Percentiles rank a stretch among this genome's conserved stretches.
Evolutionary conservation across 345 rosid species (phyloP).

Genomic region (Lepidium didymum): DNA sequence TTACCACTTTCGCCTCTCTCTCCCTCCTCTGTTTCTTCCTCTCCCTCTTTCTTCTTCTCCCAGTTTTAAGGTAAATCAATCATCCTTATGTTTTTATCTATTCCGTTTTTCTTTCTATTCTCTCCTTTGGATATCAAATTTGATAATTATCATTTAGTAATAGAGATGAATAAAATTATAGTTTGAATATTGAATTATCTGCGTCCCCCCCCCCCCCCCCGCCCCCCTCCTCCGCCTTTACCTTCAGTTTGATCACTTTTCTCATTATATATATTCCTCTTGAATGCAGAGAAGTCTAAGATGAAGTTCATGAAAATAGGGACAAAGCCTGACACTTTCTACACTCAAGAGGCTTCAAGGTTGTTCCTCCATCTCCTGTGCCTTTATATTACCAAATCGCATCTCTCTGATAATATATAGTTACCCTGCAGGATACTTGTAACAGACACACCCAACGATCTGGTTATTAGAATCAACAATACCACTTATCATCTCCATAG

Average conservation of each 20-base stretch:
- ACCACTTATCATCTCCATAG: conserved; percentile 68
- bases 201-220: too few species aligned
- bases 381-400: neutral
- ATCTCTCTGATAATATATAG: conserved; percentile 10
- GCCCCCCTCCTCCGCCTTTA: too few species aligned
- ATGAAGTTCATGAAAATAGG: conserved; percentile 99
- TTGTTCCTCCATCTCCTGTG: conserved; percentile 20
- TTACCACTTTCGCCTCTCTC: conserved; percentile 19
- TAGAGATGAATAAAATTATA: neutral
- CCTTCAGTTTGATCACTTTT: conserved; percentile 12
- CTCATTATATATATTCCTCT: conserved; percentile 10
- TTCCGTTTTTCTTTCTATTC: neutral
- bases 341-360: conserved; percentile 90
- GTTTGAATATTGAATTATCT: conserved; percentile 9
- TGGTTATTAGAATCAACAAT: conserved; percentile 55
- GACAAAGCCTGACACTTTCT: conserved; percentile 81
- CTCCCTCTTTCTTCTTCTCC: conserved; percentile 10
- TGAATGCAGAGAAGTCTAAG: conserved; percentile 27
- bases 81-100: conserved; percentile 19
- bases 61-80: conserved; percentile 17
- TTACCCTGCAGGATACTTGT: conserved; percentile 54
- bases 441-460: conserved; percentile 64
- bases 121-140: conserved; percentile 7
- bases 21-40: neutral
- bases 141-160: conserved; percentile 1